Conservation (phyloP, 345 rosid species). For the Eucalyptus melliodora region DNA sequence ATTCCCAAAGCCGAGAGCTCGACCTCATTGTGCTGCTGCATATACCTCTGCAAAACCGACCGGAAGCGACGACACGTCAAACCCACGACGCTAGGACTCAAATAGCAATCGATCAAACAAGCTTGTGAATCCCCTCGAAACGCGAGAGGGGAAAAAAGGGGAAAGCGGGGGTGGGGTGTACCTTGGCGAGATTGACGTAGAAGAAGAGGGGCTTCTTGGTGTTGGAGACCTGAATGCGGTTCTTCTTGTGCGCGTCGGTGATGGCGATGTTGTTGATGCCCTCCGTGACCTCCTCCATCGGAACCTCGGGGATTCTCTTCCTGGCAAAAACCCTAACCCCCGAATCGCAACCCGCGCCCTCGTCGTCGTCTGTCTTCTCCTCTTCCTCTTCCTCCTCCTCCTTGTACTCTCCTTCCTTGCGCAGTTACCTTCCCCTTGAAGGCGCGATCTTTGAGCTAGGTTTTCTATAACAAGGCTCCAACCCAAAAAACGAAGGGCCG, state of each 20-base stretch:
- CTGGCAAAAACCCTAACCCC: neutral
- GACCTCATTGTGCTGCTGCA: conserved; percentile 57
- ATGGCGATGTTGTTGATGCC: conserved; percentile 9
- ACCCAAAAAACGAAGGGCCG: neutral
- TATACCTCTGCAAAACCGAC: conserved; percentile 48
- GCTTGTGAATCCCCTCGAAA: neutral
- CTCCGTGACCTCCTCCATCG: conserved; percentile 6
- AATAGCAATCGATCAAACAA: neutral
- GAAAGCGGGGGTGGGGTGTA: neutral
- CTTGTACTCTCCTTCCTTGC: neutral
- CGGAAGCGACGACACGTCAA: neutral
- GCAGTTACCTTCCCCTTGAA: neutral
- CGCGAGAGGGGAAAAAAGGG: neutral
- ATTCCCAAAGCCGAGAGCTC: conserved; percentile 77
- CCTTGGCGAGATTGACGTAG: conserved; percentile 80
- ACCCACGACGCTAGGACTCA: neutral
- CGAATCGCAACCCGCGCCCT: neutral
- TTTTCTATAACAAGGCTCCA: neutral
- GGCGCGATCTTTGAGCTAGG: neutral
- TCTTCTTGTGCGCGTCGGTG: conserved; percentile 28
- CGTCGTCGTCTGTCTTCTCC: neutral
- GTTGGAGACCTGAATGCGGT: conserved; percentile 65
- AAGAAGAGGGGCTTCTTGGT: conserved; percentile 65
- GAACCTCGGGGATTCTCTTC: neutral
- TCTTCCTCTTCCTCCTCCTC: neutral